A percentile compares a stretch with the other conserved stretches of the same genome.
Evolutionary conservation across 2,329 filamentous ascomycete genomes (phyloP).

Genomic region (Ophiobolus disseminans): DNA sequence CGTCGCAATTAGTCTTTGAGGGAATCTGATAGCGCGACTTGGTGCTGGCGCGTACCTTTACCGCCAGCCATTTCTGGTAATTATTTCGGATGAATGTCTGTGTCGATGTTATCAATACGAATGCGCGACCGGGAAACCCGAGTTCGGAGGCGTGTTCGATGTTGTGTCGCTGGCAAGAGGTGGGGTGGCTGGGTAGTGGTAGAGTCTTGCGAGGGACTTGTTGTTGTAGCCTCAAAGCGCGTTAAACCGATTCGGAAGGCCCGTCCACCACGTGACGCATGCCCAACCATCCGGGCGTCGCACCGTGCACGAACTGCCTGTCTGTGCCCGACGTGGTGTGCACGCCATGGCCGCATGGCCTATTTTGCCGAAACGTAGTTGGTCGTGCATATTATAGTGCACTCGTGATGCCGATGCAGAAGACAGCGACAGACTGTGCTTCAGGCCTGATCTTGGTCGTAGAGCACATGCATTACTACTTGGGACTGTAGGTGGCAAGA

Average conservation of each 20-base stretch:
- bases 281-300: conserved; percentile 9
- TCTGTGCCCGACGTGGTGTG: conserved; percentile 21
- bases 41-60: conserved; percentile 76
- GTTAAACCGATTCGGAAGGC: conserved; percentile 36
- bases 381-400: not conserved
- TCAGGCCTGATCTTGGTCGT: too few relatives aligned
- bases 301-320: conserved; percentile 26
- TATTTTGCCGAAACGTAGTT: not conserved
- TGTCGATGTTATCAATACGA: conserved; percentile 35
- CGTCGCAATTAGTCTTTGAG: conserved; percentile 26
- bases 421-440: too few relatives aligned
- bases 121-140: conserved; percentile 42
- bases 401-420: not conserved
- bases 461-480: too few relatives aligned
- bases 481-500: too few relatives aligned
- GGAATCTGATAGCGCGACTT: conserved; percentile 27
- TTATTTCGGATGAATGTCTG: conserved; percentile 28
- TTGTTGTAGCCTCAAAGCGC: conserved; percentile 34
- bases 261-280: conserved; percentile 27
- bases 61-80: conserved; percentile 68
- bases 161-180: conserved; percentile 43
- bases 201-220: conserved; percentile 42
- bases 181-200: conserved; percentile 42
- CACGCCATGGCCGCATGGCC: conserved; percentile 1
- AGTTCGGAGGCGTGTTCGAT: conserved; percentile 30